Conservation (phyloP, 2,329 filamentous ascomycete genomes). For the Botrytis aclada region DNA sequence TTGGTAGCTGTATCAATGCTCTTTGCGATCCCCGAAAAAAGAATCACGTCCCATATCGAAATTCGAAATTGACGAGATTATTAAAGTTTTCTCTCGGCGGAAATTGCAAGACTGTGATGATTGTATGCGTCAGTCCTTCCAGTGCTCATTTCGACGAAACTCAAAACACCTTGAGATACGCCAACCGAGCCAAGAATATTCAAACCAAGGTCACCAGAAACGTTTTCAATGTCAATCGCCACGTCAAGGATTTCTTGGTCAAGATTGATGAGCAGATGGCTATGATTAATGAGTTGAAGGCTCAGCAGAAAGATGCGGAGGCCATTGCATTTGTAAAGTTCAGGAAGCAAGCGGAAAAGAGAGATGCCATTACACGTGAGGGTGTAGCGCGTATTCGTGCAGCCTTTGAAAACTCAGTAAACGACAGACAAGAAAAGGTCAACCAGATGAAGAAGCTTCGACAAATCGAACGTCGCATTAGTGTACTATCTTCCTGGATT, state of each 20-base stretch:
- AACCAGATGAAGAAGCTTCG: slow-evolving; percentile 78
- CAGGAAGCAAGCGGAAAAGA: slow-evolving; percentile 84
- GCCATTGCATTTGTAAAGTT: slow-evolving; percentile 81
- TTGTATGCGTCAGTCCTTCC: slow-evolving; percentile 95
- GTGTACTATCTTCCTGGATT: slow-evolving; percentile 86
- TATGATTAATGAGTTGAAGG: slow-evolving; percentile 93
- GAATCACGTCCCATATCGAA: slow-evolving; percentile 94
- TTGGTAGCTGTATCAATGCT: slow-evolving; percentile 97
- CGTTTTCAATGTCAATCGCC: slow-evolving; percentile 97
- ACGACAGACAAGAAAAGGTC: slow-evolving; percentile 76
- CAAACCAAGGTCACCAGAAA: slow-evolving; percentile 99
- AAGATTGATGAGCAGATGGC: slow-evolving; percentile 99
- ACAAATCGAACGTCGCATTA: slow-evolving; percentile 79
- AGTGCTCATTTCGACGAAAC: slow-evolving; percentile 98
- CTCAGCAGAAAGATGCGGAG: slow-evolving; percentile 87
- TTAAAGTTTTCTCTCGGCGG: slow-evolving; percentile 96
- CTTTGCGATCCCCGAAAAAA: slow-evolving; percentile 88
- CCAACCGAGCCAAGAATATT: slow-evolving; percentile 98
- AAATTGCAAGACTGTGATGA: slow-evolving; percentile 99
- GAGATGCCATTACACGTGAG: slow-evolving; percentile 71
- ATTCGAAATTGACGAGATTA: slow-evolving; percentile 92
- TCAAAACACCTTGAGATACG: slow-evolving; percentile 95
- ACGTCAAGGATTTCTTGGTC: slow-evolving; percentile 98
- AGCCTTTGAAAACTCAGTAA: slow-evolving; percentile 76
- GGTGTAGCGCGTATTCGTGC: slow-evolving; percentile 74